Conservation (phyloP, 768 basidiomycete species). For the Cytidiella melzeri region DNA sequence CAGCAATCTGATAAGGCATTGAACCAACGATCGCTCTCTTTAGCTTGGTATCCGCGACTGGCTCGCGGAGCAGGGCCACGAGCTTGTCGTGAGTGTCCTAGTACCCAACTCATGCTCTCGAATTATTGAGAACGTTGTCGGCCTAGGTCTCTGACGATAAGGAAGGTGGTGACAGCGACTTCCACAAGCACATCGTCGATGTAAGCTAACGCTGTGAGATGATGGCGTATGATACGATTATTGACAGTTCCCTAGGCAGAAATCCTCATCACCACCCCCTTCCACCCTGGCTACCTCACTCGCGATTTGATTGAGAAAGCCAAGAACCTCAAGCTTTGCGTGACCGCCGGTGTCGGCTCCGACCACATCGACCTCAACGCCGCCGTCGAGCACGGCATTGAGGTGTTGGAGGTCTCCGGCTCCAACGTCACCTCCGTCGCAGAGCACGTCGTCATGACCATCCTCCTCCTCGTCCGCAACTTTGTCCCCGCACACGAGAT, state of each 20-base stretch:
- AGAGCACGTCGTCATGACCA: conserved; percentile 85
- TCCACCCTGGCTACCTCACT: conserved; percentile 81
- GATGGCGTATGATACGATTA: too few species aligned
- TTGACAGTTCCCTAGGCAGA: conserved; percentile 50
- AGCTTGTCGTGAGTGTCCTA: conserved; percentile 43
- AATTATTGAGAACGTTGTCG: too few species aligned
- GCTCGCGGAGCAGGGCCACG: conserved; percentile 64
- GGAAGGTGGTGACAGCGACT: conserved; percentile 72
- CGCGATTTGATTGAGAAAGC: conserved; percentile 66
- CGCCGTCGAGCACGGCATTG: conserved; percentile 2
- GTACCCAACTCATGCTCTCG: neutral
- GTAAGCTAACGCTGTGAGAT: conserved; percentile 35
- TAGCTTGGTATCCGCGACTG: conserved; percentile 68
- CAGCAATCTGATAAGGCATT: neutral
- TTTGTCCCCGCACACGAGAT: conserved; percentile 83
- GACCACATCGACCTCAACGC: conserved; percentile 81
- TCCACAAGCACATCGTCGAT: conserved; percentile 75
- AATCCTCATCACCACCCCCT: conserved; percentile 73
- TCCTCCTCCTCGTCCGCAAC: conserved; percentile 84
- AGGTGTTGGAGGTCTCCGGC: conserved; percentile 53
- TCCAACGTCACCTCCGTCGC: conserved; percentile 87
- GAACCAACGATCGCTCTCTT: neutral
- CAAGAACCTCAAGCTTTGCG: conserved; percentile 78
- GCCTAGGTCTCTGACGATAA: conserved; percentile 55
- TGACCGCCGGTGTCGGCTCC: conserved; percentile 85